phyloP scores from a whole-genome alignment of 129 eudicot species.

The Centrapalus pauciflorus region DNA sequence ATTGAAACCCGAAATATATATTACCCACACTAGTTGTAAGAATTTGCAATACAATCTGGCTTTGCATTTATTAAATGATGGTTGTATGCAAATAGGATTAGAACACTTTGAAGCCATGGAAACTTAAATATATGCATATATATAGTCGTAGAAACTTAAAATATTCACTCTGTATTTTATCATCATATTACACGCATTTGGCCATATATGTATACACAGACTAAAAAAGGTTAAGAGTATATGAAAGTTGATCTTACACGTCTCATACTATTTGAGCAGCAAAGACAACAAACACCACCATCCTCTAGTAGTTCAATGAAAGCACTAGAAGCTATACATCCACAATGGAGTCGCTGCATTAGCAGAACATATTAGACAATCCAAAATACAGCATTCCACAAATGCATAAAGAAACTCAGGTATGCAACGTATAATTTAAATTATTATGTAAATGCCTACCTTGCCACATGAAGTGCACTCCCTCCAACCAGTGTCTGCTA shows the following conservation, averaged over 20 bases:
- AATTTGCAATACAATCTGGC: not conserved
- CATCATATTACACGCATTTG: no score
- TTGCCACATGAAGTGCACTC: slow-evolving; percentile 77
- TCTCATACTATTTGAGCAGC: slow-evolving; percentile 40
- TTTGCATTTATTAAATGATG: no score
- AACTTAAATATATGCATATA: no score
- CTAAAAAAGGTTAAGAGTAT: no score
- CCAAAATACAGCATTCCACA: not conserved
- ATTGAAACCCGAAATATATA: not conserved
- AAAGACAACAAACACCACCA: slow-evolving; percentile 68
- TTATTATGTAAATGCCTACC: slow-evolving; percentile 32
- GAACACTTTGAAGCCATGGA: no score
- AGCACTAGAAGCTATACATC: slow-evolving; percentile 89
- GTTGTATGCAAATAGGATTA: no score
- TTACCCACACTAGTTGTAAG: not conserved
- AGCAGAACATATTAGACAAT: slow-evolving; percentile 10
- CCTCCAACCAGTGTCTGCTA: slow-evolving; percentile 89
- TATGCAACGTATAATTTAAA: not conserved
- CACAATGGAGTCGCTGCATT: slow-evolving; percentile 90
- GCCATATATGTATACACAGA: no score
- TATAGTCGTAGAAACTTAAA: no score
- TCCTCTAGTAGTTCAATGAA: slow-evolving; percentile 68
- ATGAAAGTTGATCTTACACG: slow-evolving; percentile 50
- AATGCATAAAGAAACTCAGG: not conserved
- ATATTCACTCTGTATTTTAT: no score